These are phyloP conservation scores for Leucocoprinus sp. DNA, from an alignment of 768 basidiomycete genomes.

Conservation along the genomic window DNA sequence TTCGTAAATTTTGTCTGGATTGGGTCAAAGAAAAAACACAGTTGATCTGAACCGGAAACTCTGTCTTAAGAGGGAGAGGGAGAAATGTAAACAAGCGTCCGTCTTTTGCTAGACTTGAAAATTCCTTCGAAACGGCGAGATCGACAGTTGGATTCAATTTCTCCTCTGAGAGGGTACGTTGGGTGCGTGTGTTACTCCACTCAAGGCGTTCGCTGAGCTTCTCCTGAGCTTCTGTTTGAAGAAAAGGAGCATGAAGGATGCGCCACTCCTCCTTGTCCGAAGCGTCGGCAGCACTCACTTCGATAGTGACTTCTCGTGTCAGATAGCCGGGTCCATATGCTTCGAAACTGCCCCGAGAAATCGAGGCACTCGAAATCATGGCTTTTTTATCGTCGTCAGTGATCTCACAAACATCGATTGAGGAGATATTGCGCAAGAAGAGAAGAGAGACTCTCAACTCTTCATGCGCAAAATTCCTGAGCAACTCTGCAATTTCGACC, in stretches of 20 bases:
- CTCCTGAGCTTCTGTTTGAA: conserved; percentile 18
- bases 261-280: conserved; percentile 25
- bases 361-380: background rate
- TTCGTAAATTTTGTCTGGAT: conserved; percentile 36
- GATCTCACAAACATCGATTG: conserved; percentile 33
- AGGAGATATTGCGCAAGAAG: conserved; percentile 32
- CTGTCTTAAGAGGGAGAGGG: conserved; percentile 37
- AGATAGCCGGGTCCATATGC: background rate
- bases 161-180: conserved; percentile 23
- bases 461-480: conserved; percentile 31
- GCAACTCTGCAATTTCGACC: conserved; percentile 27
- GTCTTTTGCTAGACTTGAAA: conserved; percentile 3
- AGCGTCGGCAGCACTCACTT: background rate
- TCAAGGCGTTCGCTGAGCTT: conserved; percentile 20
- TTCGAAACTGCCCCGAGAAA: conserved; percentile 11
- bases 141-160: conserved; percentile 34
- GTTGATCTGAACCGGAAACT: conserved; percentile 39
- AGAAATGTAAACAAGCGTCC: conserved; percentile 43
- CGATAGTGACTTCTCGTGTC: conserved; percentile 13
- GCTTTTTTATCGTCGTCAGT: conserved; percentile 16
- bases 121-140: conserved; percentile 25
- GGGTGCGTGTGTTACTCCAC: conserved; percentile 15
- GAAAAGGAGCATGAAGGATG: conserved; percentile 23
- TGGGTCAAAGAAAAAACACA: conserved; percentile 38
- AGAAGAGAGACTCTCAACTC: conserved; percentile 34